Base-by-base conservation (phyloP, 108 stramenopile species). In the Fragilaria radians region DNA sequence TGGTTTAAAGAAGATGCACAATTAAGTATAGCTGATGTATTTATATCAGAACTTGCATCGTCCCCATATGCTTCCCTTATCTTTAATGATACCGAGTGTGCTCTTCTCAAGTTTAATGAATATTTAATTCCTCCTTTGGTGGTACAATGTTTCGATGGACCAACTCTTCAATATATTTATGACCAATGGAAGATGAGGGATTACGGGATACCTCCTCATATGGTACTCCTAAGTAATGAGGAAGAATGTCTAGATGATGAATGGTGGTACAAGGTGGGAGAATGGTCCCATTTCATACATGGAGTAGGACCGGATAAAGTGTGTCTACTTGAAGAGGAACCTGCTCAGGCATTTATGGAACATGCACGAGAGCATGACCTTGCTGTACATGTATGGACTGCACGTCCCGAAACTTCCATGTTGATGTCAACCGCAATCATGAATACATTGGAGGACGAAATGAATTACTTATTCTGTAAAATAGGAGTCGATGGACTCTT, bases 81-180 rank as follows among this genome's bases (percentile, higher is more conserved):
- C 52, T 23, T 72, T 0, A 58, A 70, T 47, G 63, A 68, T 59
- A 57, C 31, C 2, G 55, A 57, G 7, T 57, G 55, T 57, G 55
- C 31, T 3, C 1, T 1, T 2, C 32, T 57, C 32, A 57, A 57
- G 7, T 52, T 46, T 51, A 71, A 78, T 56, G 71, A 78, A 33
- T 82, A 82, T 48, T 29, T 56, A 36, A 67, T 82, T 0, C 81
- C 81, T 11, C 73, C 77, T 9, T 53, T 82, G 59, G 77, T 82
- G 1, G 19, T 82, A 9, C 77, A 78, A 56, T 75, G 66, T 31
- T 82, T 82, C 48, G 77, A 78, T 32, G 59, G 48, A 18, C 48
- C 66, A n/a, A 60, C 50, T 0, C 47, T 81, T 52, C 28, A 59
- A 24, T 56, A 61, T 62, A 48, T 81, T 28, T 52, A 55, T 33